Evolutionary conservation across 768 basidiomycete genomes (phyloP), one percentile per base, ranked within the genome.

Genomic region (Suillus subaureus): DNA sequence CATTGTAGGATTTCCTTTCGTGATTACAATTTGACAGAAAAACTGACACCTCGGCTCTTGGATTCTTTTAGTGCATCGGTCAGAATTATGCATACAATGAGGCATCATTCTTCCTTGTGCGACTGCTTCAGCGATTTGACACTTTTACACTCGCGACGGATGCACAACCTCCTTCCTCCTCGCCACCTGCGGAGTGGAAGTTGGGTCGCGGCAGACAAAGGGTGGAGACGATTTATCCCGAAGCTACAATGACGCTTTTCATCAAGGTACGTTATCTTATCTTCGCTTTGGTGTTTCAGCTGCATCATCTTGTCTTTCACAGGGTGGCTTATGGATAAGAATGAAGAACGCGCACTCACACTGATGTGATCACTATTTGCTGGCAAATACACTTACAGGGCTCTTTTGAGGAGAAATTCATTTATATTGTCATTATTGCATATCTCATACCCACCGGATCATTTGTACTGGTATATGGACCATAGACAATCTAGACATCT

Each of bases 1-100:
- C 35, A 83, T 82, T 62, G 82, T 83, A 70, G 70, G 81, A n/a
- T 56, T 12, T 54, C 16, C 55, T 40, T 60, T 18, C 35, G 54
- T 31, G 39, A 15, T 16, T 26, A 42, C 64, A 11, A 13, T 33
- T 23, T 47, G 26, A 43, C 9, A 8, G 26, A 26, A 49, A 23
- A 64, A 12, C 49, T 63, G 16, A 67, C n/a, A 21, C 13, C 37
- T 12, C 49, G 61, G 45, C 70, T 49, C 56, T 26, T 58, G 65
- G 60, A 40, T 70, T 54, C 60, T 28, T 58, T 65, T 42, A 91
- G 89, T 91, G 89, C 69, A 75, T 91, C 23, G 88, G 88, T 13
- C 87, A 90, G 72, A 88, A 90, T 70, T 91, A 91, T 65, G 91
- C 90, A 6, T 89, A 89, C 70, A 91, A 91, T 72, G 87, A 92